Percentiles rank a stretch among this genome's conserved stretches.
These are phyloP conservation scores for Aspergillus neoniger DNA, from an alignment of 2,329 filamentous ascomycete species.

Conservation along the genomic window DNA sequence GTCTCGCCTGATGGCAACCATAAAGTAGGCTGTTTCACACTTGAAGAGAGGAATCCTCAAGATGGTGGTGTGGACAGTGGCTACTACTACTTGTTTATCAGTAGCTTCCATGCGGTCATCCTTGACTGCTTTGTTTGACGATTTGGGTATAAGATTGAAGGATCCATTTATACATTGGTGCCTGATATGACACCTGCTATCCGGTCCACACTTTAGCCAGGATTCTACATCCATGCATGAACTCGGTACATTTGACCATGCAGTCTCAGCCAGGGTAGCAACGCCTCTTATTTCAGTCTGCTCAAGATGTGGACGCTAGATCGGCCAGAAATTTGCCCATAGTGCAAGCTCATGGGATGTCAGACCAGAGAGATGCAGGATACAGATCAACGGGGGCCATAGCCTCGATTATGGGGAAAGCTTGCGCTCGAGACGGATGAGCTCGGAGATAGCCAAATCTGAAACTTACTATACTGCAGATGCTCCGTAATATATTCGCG, in stretches of 20 bases:
- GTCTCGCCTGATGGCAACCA: constrained; percentile 11
- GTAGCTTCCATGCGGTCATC: not conserved
- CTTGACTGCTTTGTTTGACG: not conserved
- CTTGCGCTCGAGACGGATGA: not conserved
- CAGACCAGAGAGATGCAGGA: not conserved
- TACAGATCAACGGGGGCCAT: not conserved
- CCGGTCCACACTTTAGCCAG: not conserved
- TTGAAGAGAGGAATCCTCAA: not conserved
- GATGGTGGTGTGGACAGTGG: not conserved
- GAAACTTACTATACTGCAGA: not conserved
- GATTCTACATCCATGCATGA: not conserved
- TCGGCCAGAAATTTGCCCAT: no score
- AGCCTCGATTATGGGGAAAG: not conserved
- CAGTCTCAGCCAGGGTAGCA: not conserved
- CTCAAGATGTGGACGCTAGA: not conserved
- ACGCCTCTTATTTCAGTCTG: not conserved
- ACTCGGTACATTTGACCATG: not conserved
- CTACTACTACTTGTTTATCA: not conserved
- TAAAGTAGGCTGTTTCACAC: not conserved
- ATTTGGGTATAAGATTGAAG: not conserved
- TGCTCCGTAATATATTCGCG: no score
- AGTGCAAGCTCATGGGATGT: not conserved
- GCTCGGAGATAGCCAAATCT: not conserved
- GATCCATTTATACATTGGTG: not conserved
- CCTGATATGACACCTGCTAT: constrained; percentile 4